Percentiles rank a stretch among this genome's conserved stretches.
Evolutionary conservation across 1,284 basidiomycete genomes (phyloP).

Genomic region (Puccinia novopanici): DNA sequence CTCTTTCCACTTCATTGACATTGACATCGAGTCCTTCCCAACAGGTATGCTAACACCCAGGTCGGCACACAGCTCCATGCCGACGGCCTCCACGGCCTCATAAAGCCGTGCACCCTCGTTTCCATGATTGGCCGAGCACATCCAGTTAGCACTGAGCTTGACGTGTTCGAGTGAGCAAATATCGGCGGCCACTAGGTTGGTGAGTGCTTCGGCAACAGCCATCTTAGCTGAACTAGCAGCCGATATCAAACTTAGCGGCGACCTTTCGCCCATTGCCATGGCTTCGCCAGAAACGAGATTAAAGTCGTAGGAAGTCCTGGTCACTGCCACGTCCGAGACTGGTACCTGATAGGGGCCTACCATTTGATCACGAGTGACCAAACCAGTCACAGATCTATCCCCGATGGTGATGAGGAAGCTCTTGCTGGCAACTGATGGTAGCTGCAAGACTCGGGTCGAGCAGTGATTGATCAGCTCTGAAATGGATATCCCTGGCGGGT

Average conservation of each 20-base stretch:
- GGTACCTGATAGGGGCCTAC: slow-evolving; percentile 98
- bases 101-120: slow-evolving; percentile 90
- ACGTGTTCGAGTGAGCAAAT: slow-evolving; percentile 72
- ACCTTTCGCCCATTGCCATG: slow-evolving; percentile 98
- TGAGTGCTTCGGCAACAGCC: slow-evolving; percentile 91
- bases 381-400: slow-evolving; percentile 88
- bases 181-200: slow-evolving; percentile 82
- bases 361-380: slow-evolving; percentile 97
- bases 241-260: slow-evolving; percentile 82
- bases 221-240: slow-evolving; percentile 89
- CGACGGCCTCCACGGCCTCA: slow-evolving; percentile 88
- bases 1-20: slow-evolving; percentile 92
- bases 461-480: slow-evolving; percentile 62
- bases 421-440: slow-evolving; percentile 96
- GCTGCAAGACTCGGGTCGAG: slow-evolving; percentile 79
- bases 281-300: slow-evolving; percentile 75
- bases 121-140: slow-evolving; percentile 87
- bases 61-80: slow-evolving; percentile 90
- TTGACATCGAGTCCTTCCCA: slow-evolving; percentile 99
- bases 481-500: slow-evolving; percentile 27
- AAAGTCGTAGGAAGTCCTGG: slow-evolving; percentile 88
- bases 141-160: slow-evolving; percentile 99
- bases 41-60: slow-evolving; percentile 93
- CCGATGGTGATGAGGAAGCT: slow-evolving; percentile 98
- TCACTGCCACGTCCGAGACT: slow-evolving; percentile 94